phyloP scores from a whole-genome alignment of 1,284 basidiomycete species.

The Ceratobasidium sp. region DNA sequence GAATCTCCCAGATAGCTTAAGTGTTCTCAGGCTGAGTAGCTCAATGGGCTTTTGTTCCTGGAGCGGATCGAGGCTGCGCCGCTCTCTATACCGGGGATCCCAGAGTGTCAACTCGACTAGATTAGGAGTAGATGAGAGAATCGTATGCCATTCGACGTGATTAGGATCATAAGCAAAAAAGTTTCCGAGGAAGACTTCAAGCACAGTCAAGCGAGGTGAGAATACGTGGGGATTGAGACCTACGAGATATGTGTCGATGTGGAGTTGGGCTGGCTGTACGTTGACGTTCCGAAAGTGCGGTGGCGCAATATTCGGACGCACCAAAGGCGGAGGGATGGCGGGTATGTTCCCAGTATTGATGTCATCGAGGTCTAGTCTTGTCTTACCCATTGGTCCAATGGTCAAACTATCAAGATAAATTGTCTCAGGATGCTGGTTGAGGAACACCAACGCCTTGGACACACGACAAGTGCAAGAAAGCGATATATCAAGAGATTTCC shows the following conservation, averaged over 20 bases:
- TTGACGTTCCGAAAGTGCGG: constrained; percentile 3
- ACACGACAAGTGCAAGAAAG: background rate
- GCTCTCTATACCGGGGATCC: background rate
- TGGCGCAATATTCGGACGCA: background rate
- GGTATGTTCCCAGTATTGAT: background rate
- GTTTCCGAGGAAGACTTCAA: constrained; percentile 4
- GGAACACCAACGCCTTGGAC: background rate
- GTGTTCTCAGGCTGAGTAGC: background rate
- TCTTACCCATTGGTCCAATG: background rate
- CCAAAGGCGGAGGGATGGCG: background rate
- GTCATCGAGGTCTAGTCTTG: constrained; percentile 2
- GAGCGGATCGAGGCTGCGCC: background rate
- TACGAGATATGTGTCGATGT: constrained; percentile 10
- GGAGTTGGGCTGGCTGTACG: constrained; percentile 14
- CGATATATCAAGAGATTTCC: constrained; percentile 23
- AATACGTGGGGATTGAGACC: background rate
- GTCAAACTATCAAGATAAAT: background rate
- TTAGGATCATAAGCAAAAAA: background rate
- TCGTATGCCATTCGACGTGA: background rate
- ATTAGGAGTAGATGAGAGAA: constrained; percentile 8
- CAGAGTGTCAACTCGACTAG: background rate
- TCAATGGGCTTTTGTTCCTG: background rate
- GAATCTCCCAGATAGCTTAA: background rate
- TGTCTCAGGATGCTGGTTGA: background rate
- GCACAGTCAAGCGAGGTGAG: constrained; percentile 6